These are phyloP conservation scores for Malus orientalis DNA, from an alignment of 306 rosid genomes.

Conservation along the genomic window DNA sequence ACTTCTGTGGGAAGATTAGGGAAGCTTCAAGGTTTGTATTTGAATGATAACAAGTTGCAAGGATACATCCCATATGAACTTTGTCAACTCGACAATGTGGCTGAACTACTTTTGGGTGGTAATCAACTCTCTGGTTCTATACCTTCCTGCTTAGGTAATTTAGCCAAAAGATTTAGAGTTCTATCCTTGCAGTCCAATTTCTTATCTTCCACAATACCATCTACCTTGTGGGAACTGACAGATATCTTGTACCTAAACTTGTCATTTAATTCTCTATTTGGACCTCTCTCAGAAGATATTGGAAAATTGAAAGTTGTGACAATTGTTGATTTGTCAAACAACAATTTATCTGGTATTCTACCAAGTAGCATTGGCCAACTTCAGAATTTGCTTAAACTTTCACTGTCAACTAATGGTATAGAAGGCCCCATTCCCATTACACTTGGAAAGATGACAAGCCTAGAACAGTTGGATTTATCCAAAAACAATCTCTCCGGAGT, in stretches of 20 bases:
- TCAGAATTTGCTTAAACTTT: neutral
- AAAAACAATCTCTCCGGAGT: too few relatives aligned
- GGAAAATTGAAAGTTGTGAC: neutral
- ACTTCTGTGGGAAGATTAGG: neutral
- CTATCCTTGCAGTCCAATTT: neutral
- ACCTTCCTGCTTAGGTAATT: conserved; percentile 6
- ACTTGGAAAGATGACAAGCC: neutral
- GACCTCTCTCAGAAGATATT: neutral
- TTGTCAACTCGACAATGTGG: neutral
- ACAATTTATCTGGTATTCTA: neutral
- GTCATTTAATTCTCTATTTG: conserved; percentile 1
- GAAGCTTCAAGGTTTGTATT: neutral
- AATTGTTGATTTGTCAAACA: neutral
- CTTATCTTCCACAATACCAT: too few relatives aligned
- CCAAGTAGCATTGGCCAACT: neutral
- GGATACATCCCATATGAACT: conserved; percentile 2
- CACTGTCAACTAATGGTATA: neutral
- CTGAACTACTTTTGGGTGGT: fast-evolving
- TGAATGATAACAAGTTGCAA: neutral
- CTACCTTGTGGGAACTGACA: too few relatives aligned
- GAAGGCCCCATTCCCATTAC: conserved; percentile 13
- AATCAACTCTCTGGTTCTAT: conserved; percentile 2
- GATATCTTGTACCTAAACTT: neutral
- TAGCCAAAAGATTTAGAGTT: neutral
- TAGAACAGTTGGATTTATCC: conserved; percentile 1